Conservation (phyloP, 164 flowering plant genomes). For the Chimonanthus praecox region DNA sequence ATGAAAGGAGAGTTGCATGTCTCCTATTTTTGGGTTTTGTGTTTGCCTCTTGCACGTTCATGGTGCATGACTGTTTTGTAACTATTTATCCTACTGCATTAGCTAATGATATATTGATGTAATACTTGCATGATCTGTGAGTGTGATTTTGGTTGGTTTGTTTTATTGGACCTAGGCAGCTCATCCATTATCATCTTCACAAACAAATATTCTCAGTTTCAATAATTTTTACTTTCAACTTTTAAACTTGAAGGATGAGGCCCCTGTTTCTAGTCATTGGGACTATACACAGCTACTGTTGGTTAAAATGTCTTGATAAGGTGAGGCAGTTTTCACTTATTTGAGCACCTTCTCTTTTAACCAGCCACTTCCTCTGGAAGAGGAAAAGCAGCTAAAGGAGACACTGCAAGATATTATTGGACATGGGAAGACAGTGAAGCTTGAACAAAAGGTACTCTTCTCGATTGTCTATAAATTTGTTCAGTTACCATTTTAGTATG, state of each 20-base stretch:
- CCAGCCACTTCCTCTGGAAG: constrained; percentile 70
- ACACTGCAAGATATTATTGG: constrained; percentile 67
- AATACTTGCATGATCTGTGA: neutral
- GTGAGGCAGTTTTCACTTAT: neutral
- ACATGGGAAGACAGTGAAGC: constrained; percentile 49
- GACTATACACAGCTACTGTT: too few relatives aligned
- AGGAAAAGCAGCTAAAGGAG: constrained; percentile 76
- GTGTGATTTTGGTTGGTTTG: neutral
- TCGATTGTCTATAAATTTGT: neutral
- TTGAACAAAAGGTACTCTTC: constrained; percentile 66
- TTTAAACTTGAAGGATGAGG: neutral
- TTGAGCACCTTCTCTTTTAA: neutral
- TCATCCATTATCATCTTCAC: neutral
- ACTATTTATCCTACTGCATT: too few relatives aligned
- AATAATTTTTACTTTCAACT: neutral
- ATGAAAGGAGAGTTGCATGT: too few relatives aligned
- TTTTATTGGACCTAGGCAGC: neutral
- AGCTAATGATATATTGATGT: neutral
- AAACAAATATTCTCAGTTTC: neutral
- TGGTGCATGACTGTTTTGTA: too few relatives aligned
- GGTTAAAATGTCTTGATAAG: too few relatives aligned
- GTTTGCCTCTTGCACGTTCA: too few relatives aligned
- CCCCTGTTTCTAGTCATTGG: neutral
- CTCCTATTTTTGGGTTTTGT: too few relatives aligned
- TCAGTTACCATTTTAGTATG: neutral